Conservation (phyloP, 1,284 basidiomycete species). For the Naganishia sp. region DNA sequence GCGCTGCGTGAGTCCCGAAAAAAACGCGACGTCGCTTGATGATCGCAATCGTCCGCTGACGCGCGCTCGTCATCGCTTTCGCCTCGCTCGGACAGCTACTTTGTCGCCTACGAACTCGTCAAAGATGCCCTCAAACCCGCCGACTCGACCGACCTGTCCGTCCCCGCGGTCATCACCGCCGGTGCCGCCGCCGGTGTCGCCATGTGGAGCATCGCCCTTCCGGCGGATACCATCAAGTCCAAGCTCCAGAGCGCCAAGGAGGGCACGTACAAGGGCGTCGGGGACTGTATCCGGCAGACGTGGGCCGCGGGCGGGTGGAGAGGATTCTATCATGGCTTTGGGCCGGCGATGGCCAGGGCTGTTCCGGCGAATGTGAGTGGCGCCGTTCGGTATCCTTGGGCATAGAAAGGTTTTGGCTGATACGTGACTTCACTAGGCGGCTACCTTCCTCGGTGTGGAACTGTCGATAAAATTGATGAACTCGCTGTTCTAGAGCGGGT, state of each 20-base stretch:
- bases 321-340: slow-evolving; percentile 96
- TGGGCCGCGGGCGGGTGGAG: slow-evolving; percentile 85
- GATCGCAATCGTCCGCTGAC: background rate
- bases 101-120: slow-evolving; percentile 92
- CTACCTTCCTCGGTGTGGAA: slow-evolving; percentile 55
- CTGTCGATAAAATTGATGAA: slow-evolving; percentile 54
- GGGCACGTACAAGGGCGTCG: slow-evolving; percentile 89
- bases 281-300: slow-evolving; percentile 90
- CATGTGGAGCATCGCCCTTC: slow-evolving; percentile 96
- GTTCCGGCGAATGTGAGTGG: slow-evolving; percentile 61
- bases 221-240: slow-evolving; percentile 94
- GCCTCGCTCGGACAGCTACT: slow-evolving; percentile 66
- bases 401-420: background rate
- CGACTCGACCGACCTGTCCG: slow-evolving; percentile 77
- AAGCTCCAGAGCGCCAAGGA: slow-evolving; percentile 94
- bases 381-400: no score
- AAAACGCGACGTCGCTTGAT: background rate
- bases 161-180: slow-evolving; percentile 84
- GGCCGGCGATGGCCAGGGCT: slow-evolving; percentile 89
- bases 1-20: slow-evolving; percentile 75
- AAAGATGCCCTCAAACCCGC: slow-evolving; percentile 78
- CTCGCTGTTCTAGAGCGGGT: slow-evolving; percentile 41
- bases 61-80: background rate
- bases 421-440: slow-evolving; percentile 36
- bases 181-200: slow-evolving; percentile 94